These are phyloP conservation scores for Pyrenophora teres DNA, from an alignment of 2,329 filamentous ascomycete genomes.

Conservation along the genomic window DNA sequence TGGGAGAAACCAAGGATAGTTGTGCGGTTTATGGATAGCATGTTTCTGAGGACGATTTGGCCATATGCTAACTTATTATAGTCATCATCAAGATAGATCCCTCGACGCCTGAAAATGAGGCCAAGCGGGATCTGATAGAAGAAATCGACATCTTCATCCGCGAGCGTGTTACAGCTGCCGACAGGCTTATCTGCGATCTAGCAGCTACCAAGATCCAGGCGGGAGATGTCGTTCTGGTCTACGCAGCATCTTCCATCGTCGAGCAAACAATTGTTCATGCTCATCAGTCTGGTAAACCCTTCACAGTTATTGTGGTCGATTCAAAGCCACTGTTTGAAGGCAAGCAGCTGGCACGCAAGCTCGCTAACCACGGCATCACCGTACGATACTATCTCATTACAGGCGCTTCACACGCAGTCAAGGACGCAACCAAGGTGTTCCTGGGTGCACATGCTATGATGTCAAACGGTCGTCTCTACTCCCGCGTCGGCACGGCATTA, in stretches of 20 bases:
- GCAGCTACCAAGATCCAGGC: slow-evolving; percentile 76
- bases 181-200: slow-evolving; percentile 79
- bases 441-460: slow-evolving; percentile 91
- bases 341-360: slow-evolving; percentile 70
- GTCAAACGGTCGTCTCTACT: slow-evolving; percentile 90
- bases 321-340: slow-evolving; percentile 72
- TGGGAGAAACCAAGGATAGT: not conserved
- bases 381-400: slow-evolving; percentile 84
- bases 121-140: slow-evolving; percentile 77
- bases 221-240: slow-evolving; percentile 84
- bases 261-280: slow-evolving; percentile 80
- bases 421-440: slow-evolving; percentile 73
- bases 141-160: slow-evolving; percentile 88
- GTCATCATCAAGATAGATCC: slow-evolving; percentile 90
- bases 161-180: slow-evolving; percentile 85
- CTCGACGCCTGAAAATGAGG: slow-evolving; percentile 77
- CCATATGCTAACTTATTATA: slow-evolving; percentile 11
- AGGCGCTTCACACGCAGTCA: slow-evolving; percentile 74
- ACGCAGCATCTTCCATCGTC: slow-evolving; percentile 83
- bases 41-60: not conserved
- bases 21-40: not conserved
- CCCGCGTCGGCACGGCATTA: slow-evolving; percentile 82
- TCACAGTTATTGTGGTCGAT: slow-evolving; percentile 85
- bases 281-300: slow-evolving; percentile 69
- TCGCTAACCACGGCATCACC: slow-evolving; percentile 71